A percentile compares a stretch with the other conserved stretches of the same genome.
These are phyloP conservation scores for Aureobasidium sp. DNA, from an alignment of 2,329 filamentous ascomycete species.

Conservation along the genomic window DNA sequence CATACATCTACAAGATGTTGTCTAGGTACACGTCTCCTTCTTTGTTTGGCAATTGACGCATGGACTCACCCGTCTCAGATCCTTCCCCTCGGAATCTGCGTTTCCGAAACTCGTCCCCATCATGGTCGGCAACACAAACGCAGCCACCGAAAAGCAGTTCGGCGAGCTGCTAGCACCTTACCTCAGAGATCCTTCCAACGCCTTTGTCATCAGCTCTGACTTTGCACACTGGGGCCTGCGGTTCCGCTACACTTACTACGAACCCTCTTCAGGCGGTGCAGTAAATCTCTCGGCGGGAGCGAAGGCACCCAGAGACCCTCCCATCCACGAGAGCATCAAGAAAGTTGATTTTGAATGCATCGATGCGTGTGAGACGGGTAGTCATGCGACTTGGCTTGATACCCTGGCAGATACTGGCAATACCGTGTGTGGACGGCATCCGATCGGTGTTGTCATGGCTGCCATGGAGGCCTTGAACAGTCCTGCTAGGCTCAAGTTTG, in stretches of 20 bases:
- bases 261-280: slow-evolving; percentile 42
- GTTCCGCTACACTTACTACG: slow-evolving; percentile 80
- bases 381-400: slow-evolving; percentile 61
- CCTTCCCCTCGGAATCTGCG: slow-evolving; percentile 36
- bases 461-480: slow-evolving; percentile 60
- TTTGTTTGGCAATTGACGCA: not conserved
- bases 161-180: slow-evolving; percentile 71
- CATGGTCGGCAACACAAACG: slow-evolving; percentile 69
- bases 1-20: slow-evolving; percentile 79
- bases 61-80: slow-evolving; percentile 20
- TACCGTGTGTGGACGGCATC: slow-evolving; percentile 90
- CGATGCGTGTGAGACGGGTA: slow-evolving; percentile 72
- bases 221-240: slow-evolving; percentile 93
- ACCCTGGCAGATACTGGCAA: slow-evolving; percentile 70
- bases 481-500: slow-evolving; percentile 58
- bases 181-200: slow-evolving; percentile 64
- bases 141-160: slow-evolving; percentile 57
- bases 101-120: slow-evolving; percentile 78
- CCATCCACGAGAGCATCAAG: slow-evolving; percentile 80
- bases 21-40: slow-evolving; percentile 35
- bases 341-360: slow-evolving; percentile 75
- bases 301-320: slow-evolving; percentile 39
- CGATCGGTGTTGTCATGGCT: slow-evolving; percentile 88
- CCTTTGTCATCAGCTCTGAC: slow-evolving; percentile 87
- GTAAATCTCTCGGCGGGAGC: slow-evolving; percentile 36